phyloP scores from a whole-genome alignment of 164 flowering plant genomes.

The Vitis rotundifolia region DNA sequence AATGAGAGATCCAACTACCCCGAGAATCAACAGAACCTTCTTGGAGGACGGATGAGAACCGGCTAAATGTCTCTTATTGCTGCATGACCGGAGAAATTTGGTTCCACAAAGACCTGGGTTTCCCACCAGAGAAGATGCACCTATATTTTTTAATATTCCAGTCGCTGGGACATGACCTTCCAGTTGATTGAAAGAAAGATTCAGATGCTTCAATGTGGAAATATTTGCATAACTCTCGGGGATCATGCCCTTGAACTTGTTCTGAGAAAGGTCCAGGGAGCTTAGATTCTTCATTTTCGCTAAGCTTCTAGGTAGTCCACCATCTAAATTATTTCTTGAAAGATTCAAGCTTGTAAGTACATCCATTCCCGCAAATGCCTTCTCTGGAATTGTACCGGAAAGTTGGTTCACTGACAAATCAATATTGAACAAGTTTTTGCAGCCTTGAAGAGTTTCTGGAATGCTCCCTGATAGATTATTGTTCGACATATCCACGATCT shows the following conservation, averaged over 20 bases:
- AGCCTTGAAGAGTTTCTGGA: constrained; percentile 48
- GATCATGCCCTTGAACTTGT: constrained; percentile 53
- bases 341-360: constrained; percentile 53
- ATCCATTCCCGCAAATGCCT: constrained; percentile 30
- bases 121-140: constrained; percentile 45
- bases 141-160: constrained; percentile 48
- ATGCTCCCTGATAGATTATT: constrained; percentile 67
- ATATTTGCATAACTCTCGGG: constrained; percentile 49
- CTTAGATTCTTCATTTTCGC: constrained; percentile 41
- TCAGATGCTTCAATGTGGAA: constrained; percentile 48
- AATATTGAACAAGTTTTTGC: constrained; percentile 54
- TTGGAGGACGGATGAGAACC: constrained; percentile 30
- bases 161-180: constrained; percentile 60
- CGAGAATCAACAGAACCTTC: constrained; percentile 34
- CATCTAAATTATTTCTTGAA: constrained; percentile 56
- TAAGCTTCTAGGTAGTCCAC: constrained; percentile 45
- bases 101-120: constrained; percentile 70
- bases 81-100: constrained; percentile 39
- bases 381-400: constrained; percentile 43
- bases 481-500: constrained; percentile 70
- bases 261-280: constrained; percentile 67
- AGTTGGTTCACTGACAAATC: constrained; percentile 67
- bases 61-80: constrained; percentile 7
- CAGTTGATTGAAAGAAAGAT: constrained; percentile 74
- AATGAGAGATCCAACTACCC: constrained; percentile 36